Conservation (phyloP, 805 yeast genomes). For the Nakazawaea pomicola region DNA sequence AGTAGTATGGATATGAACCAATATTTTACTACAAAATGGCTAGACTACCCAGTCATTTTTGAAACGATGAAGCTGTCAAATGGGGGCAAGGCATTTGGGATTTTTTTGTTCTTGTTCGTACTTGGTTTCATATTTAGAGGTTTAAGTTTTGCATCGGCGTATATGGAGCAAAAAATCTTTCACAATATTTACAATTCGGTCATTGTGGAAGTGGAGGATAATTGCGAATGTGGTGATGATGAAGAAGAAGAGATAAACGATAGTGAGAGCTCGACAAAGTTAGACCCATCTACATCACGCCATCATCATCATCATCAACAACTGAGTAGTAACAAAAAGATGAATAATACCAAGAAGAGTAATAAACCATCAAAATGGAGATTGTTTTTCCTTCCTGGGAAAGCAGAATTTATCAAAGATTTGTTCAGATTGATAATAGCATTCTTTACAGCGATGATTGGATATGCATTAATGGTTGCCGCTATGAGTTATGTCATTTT, state of each 20-base stretch:
- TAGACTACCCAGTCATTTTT: conserved; percentile 61
- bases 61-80: conserved; percentile 44
- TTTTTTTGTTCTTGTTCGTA: conserved; percentile 56
- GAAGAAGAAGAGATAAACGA: too few species aligned
- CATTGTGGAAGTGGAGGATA: conserved; percentile 21
- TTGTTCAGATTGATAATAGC: conserved; percentile 48
- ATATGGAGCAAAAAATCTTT: conserved; percentile 65
- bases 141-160: conserved; percentile 51
- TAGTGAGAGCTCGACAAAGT: conserved; percentile 9
- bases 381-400: conserved; percentile 30
- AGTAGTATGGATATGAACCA: conserved; percentile 62
- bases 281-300: neutral
- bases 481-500: conserved; percentile 66
- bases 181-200: conserved; percentile 31
- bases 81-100: conserved; percentile 68
- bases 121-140: conserved; percentile 58
- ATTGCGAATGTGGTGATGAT: conserved; percentile 30
- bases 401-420: conserved; percentile 42
- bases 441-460: conserved; percentile 59
- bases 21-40: conserved; percentile 46
- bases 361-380: conserved; percentile 14
- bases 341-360: too few species aligned
- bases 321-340: too few species aligned
- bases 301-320: neutral
- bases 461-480: conserved; percentile 72